A percentile compares a stretch with the other conserved stretches of the same genome.
Conservation (phyloP, 2,329 filamentous ascomycete species). For the Saccharata proteae region DNA sequence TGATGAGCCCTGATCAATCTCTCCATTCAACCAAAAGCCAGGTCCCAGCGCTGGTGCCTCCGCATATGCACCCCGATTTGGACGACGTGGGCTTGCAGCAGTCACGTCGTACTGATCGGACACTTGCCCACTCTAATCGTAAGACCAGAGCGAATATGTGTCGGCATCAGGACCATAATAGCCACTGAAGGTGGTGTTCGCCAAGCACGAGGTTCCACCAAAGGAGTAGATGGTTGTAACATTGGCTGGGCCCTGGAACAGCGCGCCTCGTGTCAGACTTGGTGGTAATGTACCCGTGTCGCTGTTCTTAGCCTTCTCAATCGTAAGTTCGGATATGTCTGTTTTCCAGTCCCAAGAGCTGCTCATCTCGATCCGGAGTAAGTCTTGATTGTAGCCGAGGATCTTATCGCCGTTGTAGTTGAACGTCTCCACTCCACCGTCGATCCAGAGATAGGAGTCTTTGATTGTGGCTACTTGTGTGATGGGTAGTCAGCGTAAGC, state of each 20-base stretch:
- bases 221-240: slow-evolving; percentile 7
- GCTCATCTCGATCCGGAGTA: slow-evolving; percentile 6
- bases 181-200: slow-evolving; percentile 4
- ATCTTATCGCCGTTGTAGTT: slow-evolving; percentile 4
- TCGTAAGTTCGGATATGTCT: slow-evolving; percentile 3
- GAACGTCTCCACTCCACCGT: slow-evolving; percentile 9
- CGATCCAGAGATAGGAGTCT: slow-evolving; percentile 7
- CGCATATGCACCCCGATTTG: slow-evolving; percentile 25
- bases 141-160: slow-evolving; percentile 6
- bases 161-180: neutral
- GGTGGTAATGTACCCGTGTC: slow-evolving; percentile 10
- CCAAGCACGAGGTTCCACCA: slow-evolving; percentile 7
- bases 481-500: neutral
- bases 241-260: slow-evolving; percentile 5
- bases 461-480: slow-evolving; percentile 5
- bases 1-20: slow-evolving; percentile 25
- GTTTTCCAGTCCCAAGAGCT: slow-evolving; percentile 8
- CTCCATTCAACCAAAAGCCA: slow-evolving; percentile 29
- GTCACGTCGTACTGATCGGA: slow-evolving; percentile 16
- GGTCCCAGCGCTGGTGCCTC: slow-evolving; percentile 26
- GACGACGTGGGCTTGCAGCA: slow-evolving; percentile 9
- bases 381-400: slow-evolving; percentile 1
- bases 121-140: neutral
- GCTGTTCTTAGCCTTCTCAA: neutral
- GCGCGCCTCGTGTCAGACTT: slow-evolving; percentile 12